Evolutionary conservation across 257 asterid genomes (phyloP).

Genomic region (Forsythia suspensa): DNA sequence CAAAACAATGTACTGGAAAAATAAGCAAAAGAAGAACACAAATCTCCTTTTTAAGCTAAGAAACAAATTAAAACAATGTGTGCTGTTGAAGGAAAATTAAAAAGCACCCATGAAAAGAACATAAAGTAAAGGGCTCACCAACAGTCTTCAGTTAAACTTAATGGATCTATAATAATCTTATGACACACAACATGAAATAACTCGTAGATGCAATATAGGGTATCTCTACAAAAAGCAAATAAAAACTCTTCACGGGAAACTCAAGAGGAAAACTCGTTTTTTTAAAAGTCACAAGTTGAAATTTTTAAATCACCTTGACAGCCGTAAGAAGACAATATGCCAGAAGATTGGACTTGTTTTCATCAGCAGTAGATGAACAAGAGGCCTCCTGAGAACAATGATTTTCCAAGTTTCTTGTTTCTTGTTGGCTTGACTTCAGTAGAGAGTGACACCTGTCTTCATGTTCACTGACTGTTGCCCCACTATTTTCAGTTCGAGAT

Average conservation of each 20-base stretch:
- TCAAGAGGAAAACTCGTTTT: not conserved
- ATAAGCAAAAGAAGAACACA: not conserved
- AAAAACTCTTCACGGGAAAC: not conserved
- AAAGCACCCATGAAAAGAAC: not conserved
- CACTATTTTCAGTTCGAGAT: slow-evolving; percentile 33
- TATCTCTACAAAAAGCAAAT: not conserved
- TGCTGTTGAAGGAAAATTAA: not conserved
- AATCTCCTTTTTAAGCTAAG: not conserved
- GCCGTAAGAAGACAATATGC: slow-evolving; percentile 76
- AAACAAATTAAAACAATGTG: not conserved
- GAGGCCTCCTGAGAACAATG: slow-evolving; percentile 44
- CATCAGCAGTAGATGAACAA: slow-evolving; percentile 45
- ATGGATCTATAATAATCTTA: not conserved
- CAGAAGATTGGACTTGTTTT: slow-evolving; percentile 52
- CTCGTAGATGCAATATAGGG: not conserved
- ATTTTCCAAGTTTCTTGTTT: slow-evolving; percentile 32
- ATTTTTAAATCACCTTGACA: slow-evolving; percentile 55
- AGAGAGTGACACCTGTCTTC: slow-evolving; percentile 32
- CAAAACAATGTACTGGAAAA: not conserved
- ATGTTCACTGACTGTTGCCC: slow-evolving; percentile 24
- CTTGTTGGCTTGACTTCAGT: slow-evolving; percentile 44
- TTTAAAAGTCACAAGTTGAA: slow-evolving; percentile 6
- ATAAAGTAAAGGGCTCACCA: not conserved
- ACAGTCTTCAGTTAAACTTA: not conserved
- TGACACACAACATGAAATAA: not conserved